Percentiles rank a stretch among this genome's conserved stretches.
Evolutionary conservation across 2,329 filamentous ascomycete genomes (phyloP).

Genomic region (Raffaelea albimanens): DNA sequence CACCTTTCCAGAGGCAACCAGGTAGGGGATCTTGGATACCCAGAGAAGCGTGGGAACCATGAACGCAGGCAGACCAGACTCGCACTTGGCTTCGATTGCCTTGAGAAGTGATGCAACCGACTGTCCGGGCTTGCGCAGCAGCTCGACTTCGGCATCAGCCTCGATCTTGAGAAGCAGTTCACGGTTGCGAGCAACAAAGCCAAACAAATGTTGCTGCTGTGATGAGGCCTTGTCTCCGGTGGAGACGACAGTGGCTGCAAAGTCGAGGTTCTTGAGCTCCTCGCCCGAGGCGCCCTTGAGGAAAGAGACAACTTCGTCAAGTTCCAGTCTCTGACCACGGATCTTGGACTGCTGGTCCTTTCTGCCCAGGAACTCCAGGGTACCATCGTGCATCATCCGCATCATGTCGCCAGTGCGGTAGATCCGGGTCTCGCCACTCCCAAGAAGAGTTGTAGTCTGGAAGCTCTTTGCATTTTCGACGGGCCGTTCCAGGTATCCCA

Average conservation of each 20-base stretch:
- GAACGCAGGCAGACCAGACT: constrained; percentile 3
- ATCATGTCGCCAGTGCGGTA: constrained; percentile 12
- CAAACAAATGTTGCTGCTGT: constrained; percentile 6
- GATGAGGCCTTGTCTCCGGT: too few species aligned
- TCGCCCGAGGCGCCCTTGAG: constrained; percentile 4
- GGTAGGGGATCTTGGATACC: constrained; percentile 8
- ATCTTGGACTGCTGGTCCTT: constrained; percentile 11
- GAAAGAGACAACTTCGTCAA: constrained; percentile 8
- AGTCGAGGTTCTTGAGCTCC: background rate
- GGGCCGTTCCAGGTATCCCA: constrained; percentile 29
- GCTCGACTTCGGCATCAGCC: constrained; percentile 2
- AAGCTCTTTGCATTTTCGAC: constrained; percentile 6
- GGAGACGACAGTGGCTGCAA: constrained; percentile 7
- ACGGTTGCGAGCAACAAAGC: constrained; percentile 3
- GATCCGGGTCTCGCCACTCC: constrained; percentile 3
- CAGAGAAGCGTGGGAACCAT: constrained; percentile 9
- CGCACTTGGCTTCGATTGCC: constrained; percentile 1
- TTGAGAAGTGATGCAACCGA: background rate
- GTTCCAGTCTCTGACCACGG: constrained; percentile 10
- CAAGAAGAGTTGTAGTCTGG: constrained; percentile 4
- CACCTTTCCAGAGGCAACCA: constrained; percentile 6
- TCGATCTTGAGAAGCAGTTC: constrained; percentile 1
- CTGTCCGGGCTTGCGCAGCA: background rate
- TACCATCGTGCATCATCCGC: constrained; percentile 11
- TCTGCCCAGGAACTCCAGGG: constrained; percentile 9